Evolutionary conservation across 176 grass and related monocot species (phyloP).

Genomic region (Oryza brachyantha): DNA sequence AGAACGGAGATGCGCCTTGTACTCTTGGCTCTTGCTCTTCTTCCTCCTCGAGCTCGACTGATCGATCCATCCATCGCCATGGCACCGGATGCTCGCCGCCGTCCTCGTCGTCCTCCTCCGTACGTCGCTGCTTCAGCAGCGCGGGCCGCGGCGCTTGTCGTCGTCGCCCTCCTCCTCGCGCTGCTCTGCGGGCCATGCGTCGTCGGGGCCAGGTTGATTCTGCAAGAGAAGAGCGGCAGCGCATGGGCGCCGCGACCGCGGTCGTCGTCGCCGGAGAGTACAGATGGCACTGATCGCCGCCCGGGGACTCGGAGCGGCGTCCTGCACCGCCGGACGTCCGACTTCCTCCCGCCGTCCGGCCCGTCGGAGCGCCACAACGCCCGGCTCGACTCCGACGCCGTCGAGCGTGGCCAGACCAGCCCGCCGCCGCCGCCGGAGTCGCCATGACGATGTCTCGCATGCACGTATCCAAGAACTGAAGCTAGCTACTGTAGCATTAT

Average conservation of each 20-base stretch:
- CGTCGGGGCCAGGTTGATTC: background rate
- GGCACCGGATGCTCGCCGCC: background rate
- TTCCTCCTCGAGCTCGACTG: background rate
- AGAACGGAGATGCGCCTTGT: background rate
- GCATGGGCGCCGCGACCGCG: background rate
- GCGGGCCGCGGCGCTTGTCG: background rate
- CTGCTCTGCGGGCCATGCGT: background rate
- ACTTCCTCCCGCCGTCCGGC: conserved; percentile 18
- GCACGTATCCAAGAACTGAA: background rate
- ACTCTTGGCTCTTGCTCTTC: background rate
- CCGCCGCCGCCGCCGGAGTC: background rate
- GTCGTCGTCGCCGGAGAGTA: background rate
- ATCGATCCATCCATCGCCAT: background rate
- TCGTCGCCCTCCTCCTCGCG: background rate
- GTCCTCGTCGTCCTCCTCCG: background rate
- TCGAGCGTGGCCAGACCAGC: background rate
- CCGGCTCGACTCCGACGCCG: background rate
- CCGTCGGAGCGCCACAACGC: conserved; percentile 24
- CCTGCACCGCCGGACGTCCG: background rate
- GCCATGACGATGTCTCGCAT: background rate
- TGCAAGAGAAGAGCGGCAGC: background rate
- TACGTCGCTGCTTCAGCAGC: background rate
- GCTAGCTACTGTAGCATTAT: no score
- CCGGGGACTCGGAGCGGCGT: background rate
- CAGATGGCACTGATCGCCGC: background rate